Conservation (phyloP, 495 filamentous ascomycete genomes). For the Staphylotrichum longicolle region DNA sequence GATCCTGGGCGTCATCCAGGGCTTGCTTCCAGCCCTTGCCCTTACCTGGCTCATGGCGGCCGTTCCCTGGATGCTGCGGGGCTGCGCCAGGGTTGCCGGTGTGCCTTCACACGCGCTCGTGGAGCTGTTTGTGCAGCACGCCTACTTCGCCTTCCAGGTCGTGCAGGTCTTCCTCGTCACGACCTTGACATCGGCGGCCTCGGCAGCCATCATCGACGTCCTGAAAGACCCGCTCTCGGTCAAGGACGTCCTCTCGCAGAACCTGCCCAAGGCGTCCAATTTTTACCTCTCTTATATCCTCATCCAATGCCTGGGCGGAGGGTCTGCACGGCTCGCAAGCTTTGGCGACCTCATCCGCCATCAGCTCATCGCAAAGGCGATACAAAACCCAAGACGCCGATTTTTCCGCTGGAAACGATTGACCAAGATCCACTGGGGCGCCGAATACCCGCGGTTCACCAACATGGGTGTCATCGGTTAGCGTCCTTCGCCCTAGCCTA, state of each 20-base stretch:
- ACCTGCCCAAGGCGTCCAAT: slow-evolving; percentile 78
- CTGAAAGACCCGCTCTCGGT: slow-evolving; percentile 59
- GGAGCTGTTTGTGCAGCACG: slow-evolving; percentile 76
- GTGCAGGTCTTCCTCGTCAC: slow-evolving; percentile 88
- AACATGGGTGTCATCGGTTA: slow-evolving; percentile 70
- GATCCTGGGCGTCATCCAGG: slow-evolving; percentile 72
- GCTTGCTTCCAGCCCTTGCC: slow-evolving; percentile 71
- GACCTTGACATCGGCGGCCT: slow-evolving; percentile 68
- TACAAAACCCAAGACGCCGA: slow-evolving; percentile 72
- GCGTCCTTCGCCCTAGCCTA: slow-evolving; percentile 10
- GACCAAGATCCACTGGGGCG: slow-evolving; percentile 67
- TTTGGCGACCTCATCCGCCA: slow-evolving; percentile 51
- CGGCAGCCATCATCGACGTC: slow-evolving; percentile 59
- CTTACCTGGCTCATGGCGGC: slow-evolving; percentile 77
- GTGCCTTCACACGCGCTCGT: slow-evolving; percentile 67
- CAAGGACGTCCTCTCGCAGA: slow-evolving; percentile 62
- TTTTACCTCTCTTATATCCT: slow-evolving; percentile 91
- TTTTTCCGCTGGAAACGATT: slow-evolving; percentile 66
- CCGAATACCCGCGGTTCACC: slow-evolving; percentile 64
- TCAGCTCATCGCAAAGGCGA: slow-evolving; percentile 62
- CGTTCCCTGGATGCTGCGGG: slow-evolving; percentile 71
- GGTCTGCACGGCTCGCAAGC: slow-evolving; percentile 61
- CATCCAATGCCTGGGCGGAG: slow-evolving; percentile 75
- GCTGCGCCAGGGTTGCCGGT: slow-evolving; percentile 70
- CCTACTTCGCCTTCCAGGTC: slow-evolving; percentile 85